Base-by-base conservation (phyloP, 2,329 filamentous ascomycete genomes). In the Pyrenophora teres region DNA sequence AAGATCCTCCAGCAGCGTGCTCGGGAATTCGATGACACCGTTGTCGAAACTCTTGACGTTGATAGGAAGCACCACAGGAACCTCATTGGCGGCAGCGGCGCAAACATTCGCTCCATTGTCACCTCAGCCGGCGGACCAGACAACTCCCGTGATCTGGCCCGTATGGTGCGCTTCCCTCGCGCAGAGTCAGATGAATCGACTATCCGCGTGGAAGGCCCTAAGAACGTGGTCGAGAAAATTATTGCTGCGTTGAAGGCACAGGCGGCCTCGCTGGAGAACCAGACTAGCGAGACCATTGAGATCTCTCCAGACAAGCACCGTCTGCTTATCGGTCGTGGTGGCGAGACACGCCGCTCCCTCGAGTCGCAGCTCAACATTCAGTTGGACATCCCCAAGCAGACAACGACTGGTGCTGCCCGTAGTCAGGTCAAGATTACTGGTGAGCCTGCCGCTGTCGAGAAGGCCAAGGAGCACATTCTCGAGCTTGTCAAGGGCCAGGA, bases 161-260 rank as follows among this genome's bases (percentile, higher is more conserved):
- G 93, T 57, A 91, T 93, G 65, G 91, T 99, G 54, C 92, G 93
- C 73, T 97, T 99, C 80, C 94, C 94, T 50, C 92, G 92, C 72
- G 87, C 90, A 60, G 92, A 96, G 51, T 84, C 87, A 45, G 87
- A 89, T 54, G 91, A 89, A 38, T 90, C 88, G 68, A 83, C 83
- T 21, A 96, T 99, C 75, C 92, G 88, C 71, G 81, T 99, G 5
- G 92, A 97, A 76, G 94, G 94, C 25, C 87, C 88, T 40, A 86
- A 85, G 56, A 85, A 86, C 33, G 81, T 99, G 19, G 93, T 97
- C 2, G 88, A 96, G 64, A 95, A 90, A 77, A 95, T 99, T 63
- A 81, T 93, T 66, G 82, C 87, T 46, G 83, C 89, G 21, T 95
- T 99, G 63, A 78, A 94, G 68, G 82, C 85, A 40, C 89, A 96